Evolutionary conservation across 2,329 filamentous ascomycete species (phyloP), one percentile per base, ranked within the genome.

Genomic region (Fusarium tricinctum): DNA sequence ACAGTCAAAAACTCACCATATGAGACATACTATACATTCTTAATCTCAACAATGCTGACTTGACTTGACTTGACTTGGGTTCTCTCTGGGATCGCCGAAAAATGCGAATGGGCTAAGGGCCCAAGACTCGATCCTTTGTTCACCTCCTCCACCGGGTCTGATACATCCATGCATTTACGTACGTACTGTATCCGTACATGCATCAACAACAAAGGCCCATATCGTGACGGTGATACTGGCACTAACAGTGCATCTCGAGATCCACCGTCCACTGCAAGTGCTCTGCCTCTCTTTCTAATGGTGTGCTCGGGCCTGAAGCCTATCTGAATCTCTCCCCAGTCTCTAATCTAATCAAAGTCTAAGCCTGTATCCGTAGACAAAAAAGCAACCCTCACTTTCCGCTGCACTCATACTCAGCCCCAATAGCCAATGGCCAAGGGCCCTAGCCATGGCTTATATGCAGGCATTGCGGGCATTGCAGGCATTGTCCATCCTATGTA

Each of bases 81-180:
- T 32, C 28, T 46, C 22, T 17, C 43, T 57, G 50, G 60, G 49
- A 33, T 63, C 50, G 14, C 43, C 43, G 32, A 32, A 32, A 63
- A 59, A 45, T 22, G 43, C 19, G 38, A 49, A 49, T 22, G 44
- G 58, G 38, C 59, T 63, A 48, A 30, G 30, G 39, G n/a, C n/a
- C n/a, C n/a, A n/a, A n/a, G n/a, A n/a, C 45, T 61, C 19, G 39
- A 26, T 68, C 61, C 68, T 68, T 73, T 68, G 56, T 72, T 44
- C 43, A n/a, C 57, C 44, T 43, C 38, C 32, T 43, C 38, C 32
- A 42, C 57, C 20, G 42, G 60, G 61, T 44, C 48, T 46, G 50
- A 49, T 52, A 40, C 35, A 43, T 14, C 58, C 55, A 52, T 71
- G 53, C 62, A 69, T 22, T 17, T n/a, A 38, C 23, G 4, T 15